Base-by-base conservation (phyloP, 2,329 filamentous ascomycete species). In the Hirsutella rhossiliensis region DNA sequence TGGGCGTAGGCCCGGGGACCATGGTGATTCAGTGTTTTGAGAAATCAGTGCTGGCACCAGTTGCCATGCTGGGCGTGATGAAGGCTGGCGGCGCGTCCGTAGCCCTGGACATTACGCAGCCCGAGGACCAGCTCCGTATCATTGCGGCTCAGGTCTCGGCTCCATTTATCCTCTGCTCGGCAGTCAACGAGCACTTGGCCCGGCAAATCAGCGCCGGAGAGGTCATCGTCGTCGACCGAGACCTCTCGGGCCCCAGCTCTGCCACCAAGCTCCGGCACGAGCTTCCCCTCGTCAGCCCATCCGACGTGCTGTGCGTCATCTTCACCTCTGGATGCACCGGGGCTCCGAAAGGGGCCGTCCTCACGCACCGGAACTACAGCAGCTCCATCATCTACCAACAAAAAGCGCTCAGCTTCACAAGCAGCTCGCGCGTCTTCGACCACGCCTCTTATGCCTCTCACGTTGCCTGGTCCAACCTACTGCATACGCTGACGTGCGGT, bases 301-400 rank as follows among this genome's bases (percentile, higher is more conserved):
- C 43, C 2, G 44, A 48, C 28, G 30, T 45, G 5, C 28, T 52
- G n/a, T 45, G 45, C 17, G 66, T 73, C 48, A 68, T 72, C 52
- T 75, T 73, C 50, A 74, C 72, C n/a, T 73, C 70, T 15, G 71
- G 71, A 15, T 71, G 65, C 18, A 30, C 36, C 0, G 71, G 71
- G 4, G 57, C 58, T 30, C 71, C 71, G 3, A 75, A 75, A 56
- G 71, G 71, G 31, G 67, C 73, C n/a, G 59, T 71, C 20, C 49
- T 59, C 13, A 48, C 50, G 11, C 53, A 55, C 42, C 45, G 42
- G 3, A 48, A 48, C 19, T 48, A 52, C 23, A 43, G 45, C 30
- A 48, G 45, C 13, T 40, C 50, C 5, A 44, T 47, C 19, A 34
- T 20, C 1, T 42, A 51, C 23, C 46, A 52, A 28, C 38, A 38